Evolutionary conservation across 129 eudicot species (phyloP).

Genomic region (Mikania micrantha): DNA sequence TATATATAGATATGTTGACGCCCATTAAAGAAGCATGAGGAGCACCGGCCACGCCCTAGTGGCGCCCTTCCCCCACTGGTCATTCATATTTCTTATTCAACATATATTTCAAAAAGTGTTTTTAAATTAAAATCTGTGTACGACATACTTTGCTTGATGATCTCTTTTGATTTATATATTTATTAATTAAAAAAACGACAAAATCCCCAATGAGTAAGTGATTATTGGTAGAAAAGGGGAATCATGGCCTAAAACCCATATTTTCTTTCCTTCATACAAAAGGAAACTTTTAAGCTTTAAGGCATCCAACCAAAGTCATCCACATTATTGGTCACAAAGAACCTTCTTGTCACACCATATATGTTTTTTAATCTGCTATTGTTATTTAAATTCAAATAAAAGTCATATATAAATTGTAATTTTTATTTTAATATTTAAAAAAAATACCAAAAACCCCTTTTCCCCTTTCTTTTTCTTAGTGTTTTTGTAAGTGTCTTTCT

Average conservation of each 20-base stretch:
- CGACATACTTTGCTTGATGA: too few species aligned
- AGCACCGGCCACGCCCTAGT: too few species aligned
- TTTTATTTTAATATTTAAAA: neutral
- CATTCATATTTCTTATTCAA: too few species aligned
- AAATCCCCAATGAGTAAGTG: neutral
- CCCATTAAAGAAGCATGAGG: too few species aligned
- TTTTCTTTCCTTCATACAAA: conserved; percentile 22
- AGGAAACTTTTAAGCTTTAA: conserved; percentile 29
- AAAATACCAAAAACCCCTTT: conserved; percentile 9
- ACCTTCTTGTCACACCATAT: conserved; percentile 24
- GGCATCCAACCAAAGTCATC: conserved; percentile 32
- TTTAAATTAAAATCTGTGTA: too few species aligned
- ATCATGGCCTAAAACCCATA: conserved; percentile 9
- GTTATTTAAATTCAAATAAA: neutral
- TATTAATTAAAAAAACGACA: neutral
- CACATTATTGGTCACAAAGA: conserved; percentile 26
- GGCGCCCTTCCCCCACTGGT: too few species aligned
- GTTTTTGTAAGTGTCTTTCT: conserved; percentile 32
- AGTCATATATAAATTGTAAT: neutral
- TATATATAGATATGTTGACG: too few species aligned
- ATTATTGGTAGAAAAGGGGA: conserved; percentile 13
- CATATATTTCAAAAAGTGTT: too few species aligned
- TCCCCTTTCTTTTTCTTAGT: conserved; percentile 9
- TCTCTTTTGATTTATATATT: too few species aligned
- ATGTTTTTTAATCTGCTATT: conserved; percentile 21